Percentiles rank a stretch among this genome's conserved stretches.
Conservation (phyloP, 164 flowering plant genomes). For the Piper longum region DNA sequence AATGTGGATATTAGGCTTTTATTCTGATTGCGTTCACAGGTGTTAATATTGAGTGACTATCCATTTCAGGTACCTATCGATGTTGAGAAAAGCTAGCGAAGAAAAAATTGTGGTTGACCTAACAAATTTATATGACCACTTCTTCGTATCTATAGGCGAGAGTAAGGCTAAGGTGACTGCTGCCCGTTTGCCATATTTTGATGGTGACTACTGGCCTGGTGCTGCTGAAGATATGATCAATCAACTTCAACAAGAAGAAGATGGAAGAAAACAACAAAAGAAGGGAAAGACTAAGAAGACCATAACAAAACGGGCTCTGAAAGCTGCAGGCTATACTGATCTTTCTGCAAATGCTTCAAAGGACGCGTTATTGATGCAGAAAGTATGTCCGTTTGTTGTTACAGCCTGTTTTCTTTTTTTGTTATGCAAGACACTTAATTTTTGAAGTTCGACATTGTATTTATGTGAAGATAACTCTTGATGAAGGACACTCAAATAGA, state of each 20-base stretch:
- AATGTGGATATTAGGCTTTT: neutral
- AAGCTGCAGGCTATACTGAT: slow-evolving; percentile 91
- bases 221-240: slow-evolving; percentile 93
- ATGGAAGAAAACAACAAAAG: slow-evolving; percentile 76
- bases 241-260: slow-evolving; percentile 84
- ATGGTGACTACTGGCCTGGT: slow-evolving; percentile 99
- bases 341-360: slow-evolving; percentile 81
- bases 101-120: slow-evolving; percentile 79
- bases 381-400: slow-evolving; percentile 23
- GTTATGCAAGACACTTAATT: too few species aligned
- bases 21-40: neutral
- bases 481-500: too few species aligned
- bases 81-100: slow-evolving; percentile 79
- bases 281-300: slow-evolving; percentile 74
- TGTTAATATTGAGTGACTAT: neutral
- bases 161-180: slow-evolving; percentile 94
- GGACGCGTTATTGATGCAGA: slow-evolving; percentile 82
- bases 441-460: too few species aligned
- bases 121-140: slow-evolving; percentile 86
- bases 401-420: neutral
- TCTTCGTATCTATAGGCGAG: slow-evolving; percentile 69
- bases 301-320: slow-evolving; percentile 82
- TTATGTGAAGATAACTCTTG: too few species aligned
- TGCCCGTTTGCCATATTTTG: slow-evolving; percentile 95
- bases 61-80: slow-evolving; percentile 63